Base-by-base conservation (phyloP, 495 filamentous ascomycete genomes). In the Thermothielavioides terrestris region DNA sequence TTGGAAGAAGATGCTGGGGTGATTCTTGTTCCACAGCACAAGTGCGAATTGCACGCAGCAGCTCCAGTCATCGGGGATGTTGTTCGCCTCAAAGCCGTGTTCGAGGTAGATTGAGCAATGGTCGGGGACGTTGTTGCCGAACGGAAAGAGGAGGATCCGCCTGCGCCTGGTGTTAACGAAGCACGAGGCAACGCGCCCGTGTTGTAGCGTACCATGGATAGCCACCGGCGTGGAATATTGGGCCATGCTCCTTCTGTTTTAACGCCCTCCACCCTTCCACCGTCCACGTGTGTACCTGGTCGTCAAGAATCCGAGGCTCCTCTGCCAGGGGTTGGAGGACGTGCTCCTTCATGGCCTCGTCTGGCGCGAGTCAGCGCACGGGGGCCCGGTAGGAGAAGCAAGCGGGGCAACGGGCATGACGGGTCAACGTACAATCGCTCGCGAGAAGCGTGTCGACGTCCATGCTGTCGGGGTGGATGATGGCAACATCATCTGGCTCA, bases 31-130 rank as follows among this genome's bases (percentile, higher is more conserved):
- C 82, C 87, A 96, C 48, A 99, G 67, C 10, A 96, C 91, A 49
- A 99, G 70, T 18, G 81, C 84, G 66, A 99, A 99, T 59, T 97
- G 92, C 48, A 94, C 90, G 61, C 92, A 99, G 50, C 88, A 89
- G 62, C 89, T 90, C 88, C 89, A 97, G 58, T 89, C 85, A 32
- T 95, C 88, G 14, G 89, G 84, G 26, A 77, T 68, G 32, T 59
- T 69, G 31, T 81, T 82, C 3, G 69, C 56, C 12, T 79, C 70
- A 69, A 84, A 90, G 39, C 87, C 92, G 57, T 97, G 92, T 67
- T 99, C 92, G 23, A 99, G 80, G 68, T 99, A 99, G 62, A 99
- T 85, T 2, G 94, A 97, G 36, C 84, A 85, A 53, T 84, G 82
- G 55, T 97, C 91, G 37, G 37, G 14, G 15, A 86, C 82, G 53